Evolutionary conservation across 257 asterid species (phyloP), one percentile per base, ranked within the genome.

Genomic region (Rauvolfia tetraphylla): DNA sequence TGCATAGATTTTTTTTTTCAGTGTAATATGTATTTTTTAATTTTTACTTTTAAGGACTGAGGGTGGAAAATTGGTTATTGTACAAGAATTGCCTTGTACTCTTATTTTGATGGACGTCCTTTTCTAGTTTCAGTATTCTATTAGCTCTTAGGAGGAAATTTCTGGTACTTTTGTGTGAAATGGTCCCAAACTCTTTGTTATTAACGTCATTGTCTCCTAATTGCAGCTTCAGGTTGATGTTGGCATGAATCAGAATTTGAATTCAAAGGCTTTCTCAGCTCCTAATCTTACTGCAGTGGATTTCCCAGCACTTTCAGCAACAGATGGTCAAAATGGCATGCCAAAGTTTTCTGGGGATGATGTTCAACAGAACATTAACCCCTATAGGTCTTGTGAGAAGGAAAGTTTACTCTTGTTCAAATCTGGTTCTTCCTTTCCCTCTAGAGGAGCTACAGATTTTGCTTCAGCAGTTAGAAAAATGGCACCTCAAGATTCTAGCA

Each of bases 221-320:
- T 76, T 84, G 85, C 88, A 91, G 94, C 95, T 86, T 80, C 97
- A 88, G 83, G 90, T 86, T 66, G 96, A 89, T 80, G 87, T 84
- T 82, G 93, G 93, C 72, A 77, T 91, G 78, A 88, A 84, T 57
- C 93, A 84, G 81, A 87, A 84, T 74, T 74, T 81, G 62, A 85
- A 79, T 78, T 86, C 97, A 38, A 88, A 85, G 83, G 85, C 93
- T 79, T 75, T 86, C 76, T 84, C 97, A 57, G 75, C 89, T 85
- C 97, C 97, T 62, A 93, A 86, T 76, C 96, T 89, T 39, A 87
- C 71, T 76, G 83, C 88, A 29, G 79, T 89, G 90, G 97, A 91
- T 86, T 93, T 95, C 77, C 99, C 99, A n/a, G 97, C 98, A 53
- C 97, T 91, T 67, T 86, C 95, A 75, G 84, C 76, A 13, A 80